These are phyloP conservation scores for Mortierella sp. DNA, from an alignment of 371 early-diverging fungal genomes.

Conservation along the genomic window DNA sequence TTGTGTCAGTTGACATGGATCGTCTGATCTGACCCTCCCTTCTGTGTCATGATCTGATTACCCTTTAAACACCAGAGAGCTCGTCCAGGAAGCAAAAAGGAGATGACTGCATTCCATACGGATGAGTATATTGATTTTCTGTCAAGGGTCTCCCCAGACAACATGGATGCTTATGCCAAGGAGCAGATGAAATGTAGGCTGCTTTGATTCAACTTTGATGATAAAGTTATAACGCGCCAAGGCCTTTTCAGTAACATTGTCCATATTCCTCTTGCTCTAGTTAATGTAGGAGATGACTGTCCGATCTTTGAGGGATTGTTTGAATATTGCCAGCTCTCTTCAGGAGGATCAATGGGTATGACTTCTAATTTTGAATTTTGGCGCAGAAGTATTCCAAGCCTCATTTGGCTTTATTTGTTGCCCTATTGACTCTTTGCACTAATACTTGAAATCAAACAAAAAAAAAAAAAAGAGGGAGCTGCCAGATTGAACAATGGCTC, in stretches of 20 bases:
- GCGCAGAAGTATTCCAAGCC: background rate
- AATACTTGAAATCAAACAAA: background rate
- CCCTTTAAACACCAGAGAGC: constrained; percentile 71
- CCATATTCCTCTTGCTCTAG: constrained; percentile 53
- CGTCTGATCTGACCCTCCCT: background rate
- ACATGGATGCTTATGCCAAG: constrained; percentile 83
- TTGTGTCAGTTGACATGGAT: background rate
- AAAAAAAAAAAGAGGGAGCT: constrained; percentile 77
- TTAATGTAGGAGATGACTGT: constrained; percentile 97
- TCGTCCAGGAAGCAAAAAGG: constrained; percentile 87
- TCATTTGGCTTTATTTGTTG: background rate
- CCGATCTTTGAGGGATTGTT: constrained; percentile 98
- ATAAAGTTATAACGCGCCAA: background rate
- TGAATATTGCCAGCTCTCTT: constrained; percentile 95
- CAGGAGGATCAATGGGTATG: constrained; percentile 94
- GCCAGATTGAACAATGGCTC: constrained; percentile 90
- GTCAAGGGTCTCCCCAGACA: constrained; percentile 94
- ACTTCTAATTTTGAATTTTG: background rate
- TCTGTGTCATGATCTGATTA: background rate
- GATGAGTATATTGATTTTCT: constrained; percentile 99
- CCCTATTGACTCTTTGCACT: background rate
- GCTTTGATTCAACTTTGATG: background rate
- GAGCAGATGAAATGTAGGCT: constrained; percentile 86
- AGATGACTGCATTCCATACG: constrained; percentile 99
- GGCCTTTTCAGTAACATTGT: background rate